Conservation (phyloP, 768 basidiomycete genomes). For the Xerocomellus amylosporus region DNA sequence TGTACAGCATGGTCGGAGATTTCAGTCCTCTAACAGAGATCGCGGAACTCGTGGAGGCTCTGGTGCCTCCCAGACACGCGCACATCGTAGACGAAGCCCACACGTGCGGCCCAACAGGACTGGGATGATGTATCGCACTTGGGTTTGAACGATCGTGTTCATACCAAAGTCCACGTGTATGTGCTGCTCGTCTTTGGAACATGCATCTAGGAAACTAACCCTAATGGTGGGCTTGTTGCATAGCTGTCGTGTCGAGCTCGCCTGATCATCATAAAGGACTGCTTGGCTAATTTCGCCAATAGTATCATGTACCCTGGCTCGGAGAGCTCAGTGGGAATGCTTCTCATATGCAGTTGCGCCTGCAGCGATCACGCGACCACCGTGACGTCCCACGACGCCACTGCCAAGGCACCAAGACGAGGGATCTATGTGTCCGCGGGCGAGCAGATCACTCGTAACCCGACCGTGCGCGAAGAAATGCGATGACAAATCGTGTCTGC, state of each 20-base stretch:
- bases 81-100: conserved; percentile 57
- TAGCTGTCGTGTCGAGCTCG: conserved; percentile 21
- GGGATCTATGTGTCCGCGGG: no score
- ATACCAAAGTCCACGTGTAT: conserved; percentile 47
- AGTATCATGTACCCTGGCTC: conserved; percentile 1
- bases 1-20: conserved; percentile 63
- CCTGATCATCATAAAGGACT: conserved; percentile 15
- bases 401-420: no score
- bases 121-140: conserved; percentile 39
- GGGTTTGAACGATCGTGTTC: conserved; percentile 40
- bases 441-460: no score
- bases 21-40: conserved; percentile 45
- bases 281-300: conserved; percentile 20
- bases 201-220: not conserved
- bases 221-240: not conserved
- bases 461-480: no score
- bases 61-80: conserved; percentile 35
- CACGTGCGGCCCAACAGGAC: conserved; percentile 46
- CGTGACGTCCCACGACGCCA: no score
- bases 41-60: conserved; percentile 36
- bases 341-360: no score
- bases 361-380: no score
- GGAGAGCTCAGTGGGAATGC: no score
- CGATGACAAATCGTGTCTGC: no score
- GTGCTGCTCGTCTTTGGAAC: not conserved